Evolutionary conservation across 2,329 filamentous ascomycete species (phyloP).

Genomic region (Hypoxylon sp.): DNA sequence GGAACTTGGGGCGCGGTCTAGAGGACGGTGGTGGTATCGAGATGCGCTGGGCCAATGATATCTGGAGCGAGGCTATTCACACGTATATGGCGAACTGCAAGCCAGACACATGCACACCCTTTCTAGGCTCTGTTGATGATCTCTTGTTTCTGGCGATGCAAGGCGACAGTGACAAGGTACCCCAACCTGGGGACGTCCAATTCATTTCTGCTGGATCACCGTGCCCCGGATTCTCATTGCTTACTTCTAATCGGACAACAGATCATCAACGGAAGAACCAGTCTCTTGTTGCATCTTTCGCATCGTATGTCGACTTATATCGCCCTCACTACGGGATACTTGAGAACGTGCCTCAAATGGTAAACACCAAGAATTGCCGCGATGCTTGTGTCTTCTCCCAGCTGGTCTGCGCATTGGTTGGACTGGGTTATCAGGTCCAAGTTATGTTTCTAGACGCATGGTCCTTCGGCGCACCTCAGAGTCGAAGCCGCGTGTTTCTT

Average conservation of each 20-base stretch:
- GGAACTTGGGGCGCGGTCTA: constrained; percentile 82
- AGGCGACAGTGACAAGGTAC: constrained; percentile 65
- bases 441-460: constrained; percentile 79
- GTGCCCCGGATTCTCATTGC: constrained; percentile 79
- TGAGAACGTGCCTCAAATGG: constrained; percentile 82
- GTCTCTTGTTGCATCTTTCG: constrained; percentile 83
- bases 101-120: constrained; percentile 65
- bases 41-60: constrained; percentile 79
- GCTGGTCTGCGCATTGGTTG: constrained; percentile 79
- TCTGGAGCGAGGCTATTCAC: constrained; percentile 73
- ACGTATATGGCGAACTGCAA: constrained; percentile 79
- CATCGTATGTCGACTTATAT: constrained; percentile 81
- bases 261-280: constrained; percentile 75
- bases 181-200: constrained; percentile 74
- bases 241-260: constrained; percentile 73
- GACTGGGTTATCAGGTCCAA: constrained; percentile 82
- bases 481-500: constrained; percentile 78
- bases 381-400: constrained; percentile 79
- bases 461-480: constrained; percentile 76
- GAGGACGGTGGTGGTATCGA: constrained; percentile 78
- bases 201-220: constrained; percentile 82
- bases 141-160: constrained; percentile 70
- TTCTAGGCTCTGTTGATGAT: constrained; percentile 80
- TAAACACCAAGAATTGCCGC: constrained; percentile 62
- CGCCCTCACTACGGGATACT: constrained; percentile 81